Conservation (phyloP, 805 yeast genomes). For the Schwanniomyces sp. region DNA sequence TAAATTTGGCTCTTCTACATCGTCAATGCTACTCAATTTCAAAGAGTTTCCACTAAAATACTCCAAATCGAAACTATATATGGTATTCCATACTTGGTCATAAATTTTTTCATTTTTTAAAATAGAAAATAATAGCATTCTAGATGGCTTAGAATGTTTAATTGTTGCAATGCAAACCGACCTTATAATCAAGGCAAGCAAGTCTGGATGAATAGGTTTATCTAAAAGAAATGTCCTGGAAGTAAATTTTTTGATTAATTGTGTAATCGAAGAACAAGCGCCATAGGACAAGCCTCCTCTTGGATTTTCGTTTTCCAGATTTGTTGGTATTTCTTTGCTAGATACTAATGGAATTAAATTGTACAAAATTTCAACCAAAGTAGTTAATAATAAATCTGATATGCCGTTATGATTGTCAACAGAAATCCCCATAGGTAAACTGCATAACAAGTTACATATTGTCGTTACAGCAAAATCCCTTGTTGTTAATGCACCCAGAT, state of each 20-base stretch:
- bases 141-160: conserved; percentile 51
- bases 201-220: conserved; percentile 49
- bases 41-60: conserved; percentile 20
- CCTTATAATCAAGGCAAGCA: conserved; percentile 58
- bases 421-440: conserved; percentile 3
- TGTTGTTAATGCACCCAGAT: conserved; percentile 46
- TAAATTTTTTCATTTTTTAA: conserved; percentile 40
- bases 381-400: conserved; percentile 36
- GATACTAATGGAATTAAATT: conserved; percentile 50
- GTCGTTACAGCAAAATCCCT: conserved; percentile 65
- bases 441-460: conserved; percentile 40
- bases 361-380: conserved; percentile 59
- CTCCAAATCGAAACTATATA: conserved; percentile 25
- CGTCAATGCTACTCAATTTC: conserved; percentile 13
- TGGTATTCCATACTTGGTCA: conserved; percentile 32
- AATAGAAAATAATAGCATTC: conserved; percentile 54
- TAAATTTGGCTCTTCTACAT: conserved; percentile 9
- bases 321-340: conserved; percentile 22
- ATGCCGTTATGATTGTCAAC: conserved; percentile 22
- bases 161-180: conserved; percentile 52
- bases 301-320: conserved; percentile 30
- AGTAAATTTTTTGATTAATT: conserved; percentile 41
- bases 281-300: conserved; percentile 50
- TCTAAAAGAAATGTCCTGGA: conserved; percentile 32
- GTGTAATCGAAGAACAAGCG: conserved; percentile 47